Evolutionary conservation across 176 grass and related monocot genomes (phyloP), one percentile per base, ranked within the genome.

Genomic region (Microstegium vimineum): DNA sequence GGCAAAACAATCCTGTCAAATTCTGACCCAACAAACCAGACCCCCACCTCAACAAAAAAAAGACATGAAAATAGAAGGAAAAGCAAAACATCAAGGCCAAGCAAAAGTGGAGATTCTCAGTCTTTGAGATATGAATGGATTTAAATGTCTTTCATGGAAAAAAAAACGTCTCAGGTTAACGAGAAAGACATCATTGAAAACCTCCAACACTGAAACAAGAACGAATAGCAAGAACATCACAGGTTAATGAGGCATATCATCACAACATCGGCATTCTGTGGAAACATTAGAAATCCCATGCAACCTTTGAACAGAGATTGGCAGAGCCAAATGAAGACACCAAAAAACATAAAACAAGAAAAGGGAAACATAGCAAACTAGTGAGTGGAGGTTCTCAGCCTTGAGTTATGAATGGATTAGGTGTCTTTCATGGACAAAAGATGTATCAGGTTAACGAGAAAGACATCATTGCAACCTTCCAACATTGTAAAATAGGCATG

Each of bases 391-490:
- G 16, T 37, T 41, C 65, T 82, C 78, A 86, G 83, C 63, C 45
- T 78, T 57, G 73, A 71, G 15, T 63, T 81, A 79, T 71, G 77
- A 85, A 81, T 85, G 87, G 82, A 81, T 77, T 45, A 63, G 69
- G n/a, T 86, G 83, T 81, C 82, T 72, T 85, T 70, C 83, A 57
- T 85, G 51, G 77, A 17, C 76, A 30, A 38, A 32, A 77, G 15
- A 72, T 42, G 32, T 80, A 26, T 89, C 83, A 81, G 83, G 78
- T 90, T 90, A 86, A 90, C 65, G 20, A 90, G 84, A 84, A 76
- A 63, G 63, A 49, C 83, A 78, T 90, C 88, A 82, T 78, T 23
- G 83, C 43, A 89, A 62, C 78, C 26, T 70, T 16, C 4, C 6
- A 80, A 54, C 15, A 26, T 45, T 25, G 11, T 35, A 46, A 49